A percentile compares a stretch with the other conserved stretches of the same genome.
Conservation (phyloP, 2,329 filamentous ascomycete genomes). For the Colletotrichum sp. region DNA sequence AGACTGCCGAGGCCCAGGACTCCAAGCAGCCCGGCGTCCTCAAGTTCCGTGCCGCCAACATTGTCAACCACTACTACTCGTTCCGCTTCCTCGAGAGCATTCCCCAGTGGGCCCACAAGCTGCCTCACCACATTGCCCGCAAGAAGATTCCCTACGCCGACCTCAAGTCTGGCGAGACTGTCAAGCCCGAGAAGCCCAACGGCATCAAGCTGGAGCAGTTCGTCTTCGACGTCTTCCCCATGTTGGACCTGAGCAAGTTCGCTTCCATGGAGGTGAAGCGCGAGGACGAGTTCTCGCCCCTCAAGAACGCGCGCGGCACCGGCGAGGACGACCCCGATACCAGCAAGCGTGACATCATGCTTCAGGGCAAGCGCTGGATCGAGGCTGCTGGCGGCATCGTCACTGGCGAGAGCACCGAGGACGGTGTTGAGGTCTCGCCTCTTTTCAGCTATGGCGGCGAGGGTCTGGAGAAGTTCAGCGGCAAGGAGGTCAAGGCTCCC, state of each 20-base stretch:
- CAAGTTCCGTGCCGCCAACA: constrained; percentile 97
- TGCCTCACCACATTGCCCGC: constrained; percentile 93
- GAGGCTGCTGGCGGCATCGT: constrained; percentile 79
- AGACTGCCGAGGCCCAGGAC: constrained; percentile 89
- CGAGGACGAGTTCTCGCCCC: constrained; percentile 96
- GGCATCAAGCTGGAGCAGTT: constrained; percentile 99
- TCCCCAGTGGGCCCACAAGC: constrained; percentile 80
- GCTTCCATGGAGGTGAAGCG: constrained; percentile 95
- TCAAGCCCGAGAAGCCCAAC: constrained; percentile 95
- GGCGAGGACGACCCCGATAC: constrained; percentile 95
- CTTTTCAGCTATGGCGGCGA: constrained; percentile 86
- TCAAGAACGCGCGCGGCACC: constrained; percentile 88
- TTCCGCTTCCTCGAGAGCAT: constrained; percentile 91
- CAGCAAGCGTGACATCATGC: constrained; percentile 87
- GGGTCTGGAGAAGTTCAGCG: constrained; percentile 61
- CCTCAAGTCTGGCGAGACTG: constrained; percentile 73
- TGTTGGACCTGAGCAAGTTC: constrained; percentile 85
- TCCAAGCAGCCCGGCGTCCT: constrained; percentile 79
- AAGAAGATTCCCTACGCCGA: constrained; percentile 97
- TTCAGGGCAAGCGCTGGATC: constrained; percentile 87
- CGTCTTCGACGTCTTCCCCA: constrained; percentile 97
- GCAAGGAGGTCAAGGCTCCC: constrained; percentile 57
- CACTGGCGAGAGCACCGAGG: constrained; percentile 63
- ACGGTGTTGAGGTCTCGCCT: constrained; percentile 88
- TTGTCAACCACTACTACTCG: constrained; percentile 99